Evolutionary conservation across 129 eudicot genomes (phyloP).

Genomic region (Saussurea involucrata): DNA sequence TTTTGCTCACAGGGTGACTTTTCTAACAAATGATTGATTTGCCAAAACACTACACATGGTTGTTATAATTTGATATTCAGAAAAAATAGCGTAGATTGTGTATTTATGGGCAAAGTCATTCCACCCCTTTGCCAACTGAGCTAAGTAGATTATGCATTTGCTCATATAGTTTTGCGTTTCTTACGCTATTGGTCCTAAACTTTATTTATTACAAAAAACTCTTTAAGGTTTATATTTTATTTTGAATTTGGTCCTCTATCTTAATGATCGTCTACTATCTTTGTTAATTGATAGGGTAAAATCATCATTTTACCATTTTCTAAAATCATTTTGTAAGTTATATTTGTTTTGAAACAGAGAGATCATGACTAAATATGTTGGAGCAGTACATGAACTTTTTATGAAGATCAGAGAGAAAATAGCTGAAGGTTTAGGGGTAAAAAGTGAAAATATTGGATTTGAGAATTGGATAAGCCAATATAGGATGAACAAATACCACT

Average conservation of each 20-base stretch:
- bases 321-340: neutral
- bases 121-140: no score
- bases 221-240: neutral
- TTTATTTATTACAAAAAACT: neutral
- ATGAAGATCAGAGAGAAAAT: slow-evolving; percentile 9
- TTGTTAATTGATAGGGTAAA: neutral
- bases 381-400: slow-evolving; percentile 41
- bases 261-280: neutral
- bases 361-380: slow-evolving; percentile 40
- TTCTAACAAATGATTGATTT: neutral
- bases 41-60: neutral
- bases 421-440: neutral
- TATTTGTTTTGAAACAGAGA: neutral
- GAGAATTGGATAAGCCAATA: slow-evolving; percentile 59
- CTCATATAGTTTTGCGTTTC: neutral
- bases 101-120: no score
- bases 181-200: neutral
- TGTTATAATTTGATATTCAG: neutral
- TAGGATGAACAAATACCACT: slow-evolving; percentile 63
- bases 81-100: no score
- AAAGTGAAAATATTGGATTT: slow-evolving; percentile 13
- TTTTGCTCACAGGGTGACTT: neutral
- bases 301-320: neutral
- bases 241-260: neutral
- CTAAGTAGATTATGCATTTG: no score